Conservation (phyloP, 2,329 filamentous ascomycete genomes). For the Coniochaeta sp. region DNA sequence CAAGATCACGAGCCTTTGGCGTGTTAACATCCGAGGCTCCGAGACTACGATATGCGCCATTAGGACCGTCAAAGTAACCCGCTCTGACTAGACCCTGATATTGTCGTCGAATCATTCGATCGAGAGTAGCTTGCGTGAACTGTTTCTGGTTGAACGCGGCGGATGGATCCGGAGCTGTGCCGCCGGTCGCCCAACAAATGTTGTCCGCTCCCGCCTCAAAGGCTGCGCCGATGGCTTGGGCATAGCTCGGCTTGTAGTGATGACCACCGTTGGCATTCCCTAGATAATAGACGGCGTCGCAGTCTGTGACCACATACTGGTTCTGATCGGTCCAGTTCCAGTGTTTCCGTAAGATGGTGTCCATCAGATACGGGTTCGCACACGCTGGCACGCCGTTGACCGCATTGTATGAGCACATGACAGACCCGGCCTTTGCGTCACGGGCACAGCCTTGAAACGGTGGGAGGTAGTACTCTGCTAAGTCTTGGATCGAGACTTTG, state of each 20-base stretch:
- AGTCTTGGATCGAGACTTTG: constrained; percentile 43
- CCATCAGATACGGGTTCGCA: constrained; percentile 46
- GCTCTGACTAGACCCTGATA: constrained; percentile 47
- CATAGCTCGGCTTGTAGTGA: constrained; percentile 12
- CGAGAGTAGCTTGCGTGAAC: constrained; percentile 36
- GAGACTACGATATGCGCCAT: constrained; percentile 42
- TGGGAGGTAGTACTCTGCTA: constrained; percentile 61
- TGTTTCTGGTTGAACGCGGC: constrained; percentile 22
- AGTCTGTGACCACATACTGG: constrained; percentile 16
- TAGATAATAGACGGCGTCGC: constrained; percentile 19
- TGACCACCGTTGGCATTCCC: constrained; percentile 15
- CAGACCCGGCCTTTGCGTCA: constrained; percentile 47
- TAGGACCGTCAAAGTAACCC: constrained; percentile 49
- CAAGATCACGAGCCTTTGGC: constrained; percentile 44
- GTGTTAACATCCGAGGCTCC: constrained; percentile 49
- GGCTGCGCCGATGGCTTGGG: constrained; percentile 11
- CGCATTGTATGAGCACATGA: constrained; percentile 59
- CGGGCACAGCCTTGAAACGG: constrained; percentile 58
- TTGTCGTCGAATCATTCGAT: constrained; percentile 41
- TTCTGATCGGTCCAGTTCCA: constrained; percentile 17
- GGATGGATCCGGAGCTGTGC: constrained; percentile 8
- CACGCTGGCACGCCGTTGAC: constrained; percentile 51
- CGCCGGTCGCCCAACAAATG: constrained; percentile 15
- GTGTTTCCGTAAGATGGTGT: constrained; percentile 46
- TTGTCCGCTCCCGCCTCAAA: constrained; percentile 14